Evolutionary conservation across 345 rosid species (phyloP), one percentile per base, ranked within the genome.

Genomic region (Salix udensis): DNA sequence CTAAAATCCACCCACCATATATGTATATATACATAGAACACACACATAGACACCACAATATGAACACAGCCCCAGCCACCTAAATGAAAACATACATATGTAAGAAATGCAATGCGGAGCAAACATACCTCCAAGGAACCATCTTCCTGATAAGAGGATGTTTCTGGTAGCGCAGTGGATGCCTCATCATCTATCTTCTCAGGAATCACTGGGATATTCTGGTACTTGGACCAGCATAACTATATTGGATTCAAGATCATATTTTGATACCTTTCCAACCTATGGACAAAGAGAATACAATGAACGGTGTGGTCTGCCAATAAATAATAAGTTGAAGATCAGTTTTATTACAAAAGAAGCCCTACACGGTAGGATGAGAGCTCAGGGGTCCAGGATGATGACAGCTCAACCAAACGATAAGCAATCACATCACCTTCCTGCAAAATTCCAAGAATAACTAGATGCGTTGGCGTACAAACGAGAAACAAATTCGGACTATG

Each of bases 341-440:
- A 64, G 76, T 74, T 67, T 31, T 55, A 75, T 68, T 4, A 52
- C 24, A 78, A 13, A 71, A 36, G 58, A 74, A 79, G 48, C 40
- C 65, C 68, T 91, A 96, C 99, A 60, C 91, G 85, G 74, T 86
- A 94, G 61, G 93, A 81, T 42, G 98, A 86, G 72, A 88, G 79
- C 84, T 94, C 98, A 9, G 98, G 99, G 46, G 95, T 92, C 99
- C 98, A 94, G 74, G 91, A 89, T 23, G 91, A 87, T 69, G 98
- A 86, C 53, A 96, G 86, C 87, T 96, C 97, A 81, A 96, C 83
- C 55, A 94, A 74, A 42, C 93, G 93, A 84, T 96, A 96, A 30
- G 99, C 98, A 67, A 96, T 87, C 36, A 92, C 82, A 82, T 94
- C 97, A 31, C 95, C 98, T 85, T 81, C 92, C 99, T 96, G 91